Base-by-base conservation (phyloP, 2,329 filamentous ascomycete genomes). In the Fusarium nematophilum region DNA sequence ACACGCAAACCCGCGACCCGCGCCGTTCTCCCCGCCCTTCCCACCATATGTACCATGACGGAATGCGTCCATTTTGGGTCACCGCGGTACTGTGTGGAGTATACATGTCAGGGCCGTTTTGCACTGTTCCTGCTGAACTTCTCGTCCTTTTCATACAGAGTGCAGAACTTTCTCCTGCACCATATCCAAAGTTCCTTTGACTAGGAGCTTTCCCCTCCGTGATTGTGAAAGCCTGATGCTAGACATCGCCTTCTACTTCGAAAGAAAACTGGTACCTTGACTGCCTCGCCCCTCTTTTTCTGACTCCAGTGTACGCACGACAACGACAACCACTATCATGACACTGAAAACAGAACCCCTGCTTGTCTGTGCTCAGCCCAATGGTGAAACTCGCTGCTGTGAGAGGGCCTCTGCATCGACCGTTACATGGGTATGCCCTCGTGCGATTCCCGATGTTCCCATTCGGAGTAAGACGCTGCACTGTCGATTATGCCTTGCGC, bases 21-120 rank as follows among this genome's bases (percentile, higher is more conserved):
- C 40, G 40, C 64, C 53, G 52, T 59, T 46, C 53, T 56, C 62
- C 60, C 64, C 62, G 57, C 53, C 46, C 66, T 56, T 61, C 49
- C 29, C 18, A 23, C 43, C 23, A 34, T 25, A 65, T 57, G 66
- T 64, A 47, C 52, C 34, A 68, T 69, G 66, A 69, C 66, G 66
- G 55, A 34, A 57, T 46, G 44, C 33, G 44, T 47, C 44, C 40
- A 33, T 55, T 64, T 65, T 46, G 42, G 42, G 49, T 39, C 49
- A 57, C 57, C 40, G 53, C 36, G 21, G 45, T 36, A 52, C 25
- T 10, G 30, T 45, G 33, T 25, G 25, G 14, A 11, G 9, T 25
- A 18, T 17, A n/a, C 25, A 17, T 21, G 3, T 5, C 26, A 4
- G 17, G 9, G 18, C 17, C 25, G n/a, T 13, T 4, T n/a, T n/a